A percentile compares a stretch with the other conserved stretches of the same genome.
phyloP scores from a whole-genome alignment of 345 rosid species.

The Geranium rotundifolium region DNA sequence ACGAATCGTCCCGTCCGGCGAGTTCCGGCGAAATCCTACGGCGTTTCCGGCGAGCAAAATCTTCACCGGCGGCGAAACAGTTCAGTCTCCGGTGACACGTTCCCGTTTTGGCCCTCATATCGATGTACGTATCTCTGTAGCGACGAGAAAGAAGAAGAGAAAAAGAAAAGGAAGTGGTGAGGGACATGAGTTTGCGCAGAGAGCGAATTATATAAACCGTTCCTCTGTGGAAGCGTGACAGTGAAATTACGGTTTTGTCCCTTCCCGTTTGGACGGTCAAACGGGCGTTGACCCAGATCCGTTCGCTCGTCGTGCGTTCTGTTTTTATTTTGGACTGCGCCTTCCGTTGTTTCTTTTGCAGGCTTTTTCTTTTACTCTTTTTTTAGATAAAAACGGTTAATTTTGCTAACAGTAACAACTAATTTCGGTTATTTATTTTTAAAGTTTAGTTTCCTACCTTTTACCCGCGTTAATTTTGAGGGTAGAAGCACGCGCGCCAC shows the following conservation, averaged over 20 bases:
- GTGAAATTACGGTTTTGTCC: constrained; percentile 20
- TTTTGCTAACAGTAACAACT: no score
- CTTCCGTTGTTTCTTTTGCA: no score
- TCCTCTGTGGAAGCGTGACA: background rate
- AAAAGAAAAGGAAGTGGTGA: no score
- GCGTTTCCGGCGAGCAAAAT: constrained; percentile 22
- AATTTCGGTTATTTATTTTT: no score
- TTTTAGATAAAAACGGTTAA: no score
- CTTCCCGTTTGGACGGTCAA: constrained; percentile 38
- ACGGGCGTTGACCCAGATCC: constrained; percentile 31
- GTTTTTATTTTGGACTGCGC: no score
- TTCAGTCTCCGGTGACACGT: constrained; percentile 31
- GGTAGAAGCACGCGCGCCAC: no score
- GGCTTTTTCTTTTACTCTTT: no score
- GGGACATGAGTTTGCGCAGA: background rate
- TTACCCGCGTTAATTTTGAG: no score
- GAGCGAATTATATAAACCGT: background rate
- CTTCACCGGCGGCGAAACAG: constrained; percentile 11
- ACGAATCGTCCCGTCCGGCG: constrained; percentile 23
- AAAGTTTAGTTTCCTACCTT: no score
- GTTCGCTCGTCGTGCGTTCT: no score
- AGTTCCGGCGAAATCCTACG: constrained; percentile 21
- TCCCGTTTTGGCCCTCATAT: constrained; percentile 48
- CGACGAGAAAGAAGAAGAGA: background rate
- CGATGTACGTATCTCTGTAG: no score